phyloP scores from a whole-genome alignment of 257 asterid genomes.

The Nicotiana sylvestris region DNA sequence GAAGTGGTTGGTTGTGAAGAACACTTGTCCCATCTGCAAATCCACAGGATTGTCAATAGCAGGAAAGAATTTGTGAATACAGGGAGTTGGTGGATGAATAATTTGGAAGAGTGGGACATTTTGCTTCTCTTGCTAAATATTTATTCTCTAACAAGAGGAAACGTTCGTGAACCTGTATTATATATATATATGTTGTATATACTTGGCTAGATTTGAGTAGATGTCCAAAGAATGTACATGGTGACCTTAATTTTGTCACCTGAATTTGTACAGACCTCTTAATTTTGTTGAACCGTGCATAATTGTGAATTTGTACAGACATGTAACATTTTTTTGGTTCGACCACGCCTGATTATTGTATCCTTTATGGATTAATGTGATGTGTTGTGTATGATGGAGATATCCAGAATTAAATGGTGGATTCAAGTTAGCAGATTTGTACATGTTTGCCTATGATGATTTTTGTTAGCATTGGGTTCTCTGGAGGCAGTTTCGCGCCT shows the following conservation, averaged over 20 bases:
- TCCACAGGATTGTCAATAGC: conserved; percentile 16
- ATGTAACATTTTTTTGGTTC: conserved; percentile 19
- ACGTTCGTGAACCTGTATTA: conserved; percentile 33
- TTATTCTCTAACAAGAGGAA: conserved; percentile 9
- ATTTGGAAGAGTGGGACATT: conserved; percentile 25
- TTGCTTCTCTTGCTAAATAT: conserved; percentile 17
- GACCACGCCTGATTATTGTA: conserved; percentile 9
- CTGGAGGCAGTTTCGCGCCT: no score
- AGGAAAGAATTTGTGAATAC: conserved; percentile 29
- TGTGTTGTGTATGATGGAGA: background rate
- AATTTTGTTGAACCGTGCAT: background rate
- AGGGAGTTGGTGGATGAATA: conserved; percentile 27
- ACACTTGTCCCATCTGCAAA: conserved; percentile 29
- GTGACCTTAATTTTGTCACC: conserved; percentile 40
- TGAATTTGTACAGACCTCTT: conserved; percentile 52
- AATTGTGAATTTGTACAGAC: conserved; percentile 49
- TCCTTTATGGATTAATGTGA: background rate
- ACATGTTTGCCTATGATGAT: no score
- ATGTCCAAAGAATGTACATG: conserved; percentile 19
- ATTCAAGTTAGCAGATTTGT: background rate
- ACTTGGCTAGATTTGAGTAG: conserved; percentile 17
- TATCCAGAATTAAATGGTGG: background rate
- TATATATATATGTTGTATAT: conserved; percentile 46
- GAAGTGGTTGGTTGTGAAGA: conserved; percentile 27
- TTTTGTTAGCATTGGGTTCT: no score